Evolutionary conservation across 768 basidiomycete species (phyloP).

Genomic region (Agrocybe praecox): DNA sequence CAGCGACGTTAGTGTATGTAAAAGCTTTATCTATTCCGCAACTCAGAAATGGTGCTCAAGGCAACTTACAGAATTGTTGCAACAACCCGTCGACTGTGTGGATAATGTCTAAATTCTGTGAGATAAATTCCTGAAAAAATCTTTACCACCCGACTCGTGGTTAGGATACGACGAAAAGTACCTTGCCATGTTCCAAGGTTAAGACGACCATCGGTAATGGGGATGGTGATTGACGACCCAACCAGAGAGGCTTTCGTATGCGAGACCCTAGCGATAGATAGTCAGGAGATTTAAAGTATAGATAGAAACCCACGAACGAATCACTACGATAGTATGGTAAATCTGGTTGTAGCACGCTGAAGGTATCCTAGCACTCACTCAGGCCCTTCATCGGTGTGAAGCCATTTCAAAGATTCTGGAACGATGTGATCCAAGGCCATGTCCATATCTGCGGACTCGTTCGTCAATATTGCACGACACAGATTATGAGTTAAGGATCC

Average conservation of each 20-base stretch:
- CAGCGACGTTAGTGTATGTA: not conserved
- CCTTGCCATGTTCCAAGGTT: slow-evolving; percentile 96
- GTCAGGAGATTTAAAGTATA: not conserved
- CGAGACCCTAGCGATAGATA: slow-evolving; percentile 60
- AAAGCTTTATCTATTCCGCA: not conserved
- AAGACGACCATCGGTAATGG: slow-evolving; percentile 77
- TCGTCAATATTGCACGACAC: not conserved
- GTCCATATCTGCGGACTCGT: slow-evolving; percentile 74
- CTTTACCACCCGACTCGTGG: not conserved
- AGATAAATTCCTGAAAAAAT: slow-evolving; percentile 74
- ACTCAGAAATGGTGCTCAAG: not conserved
- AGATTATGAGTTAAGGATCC: slow-evolving; percentile 1
- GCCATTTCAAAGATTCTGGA: slow-evolving; percentile 81
- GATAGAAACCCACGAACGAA: slow-evolving; percentile 66
- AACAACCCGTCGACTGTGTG: slow-evolving; percentile 71
- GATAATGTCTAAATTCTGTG: slow-evolving; percentile 75
- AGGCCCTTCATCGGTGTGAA: slow-evolving; percentile 89
- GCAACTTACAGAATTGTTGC: slow-evolving; percentile 75
- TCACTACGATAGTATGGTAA: slow-evolving; percentile 27
- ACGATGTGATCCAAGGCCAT: slow-evolving; percentile 92
- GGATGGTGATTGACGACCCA: slow-evolving; percentile 80
- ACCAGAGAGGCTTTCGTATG: slow-evolving; percentile 90
- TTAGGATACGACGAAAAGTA: slow-evolving; percentile 14
- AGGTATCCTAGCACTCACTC: slow-evolving; percentile 57
- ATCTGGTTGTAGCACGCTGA: not conserved